phyloP scores from a whole-genome alignment of 345 rosid genomes.

The Crucihimalaya himalaica region DNA sequence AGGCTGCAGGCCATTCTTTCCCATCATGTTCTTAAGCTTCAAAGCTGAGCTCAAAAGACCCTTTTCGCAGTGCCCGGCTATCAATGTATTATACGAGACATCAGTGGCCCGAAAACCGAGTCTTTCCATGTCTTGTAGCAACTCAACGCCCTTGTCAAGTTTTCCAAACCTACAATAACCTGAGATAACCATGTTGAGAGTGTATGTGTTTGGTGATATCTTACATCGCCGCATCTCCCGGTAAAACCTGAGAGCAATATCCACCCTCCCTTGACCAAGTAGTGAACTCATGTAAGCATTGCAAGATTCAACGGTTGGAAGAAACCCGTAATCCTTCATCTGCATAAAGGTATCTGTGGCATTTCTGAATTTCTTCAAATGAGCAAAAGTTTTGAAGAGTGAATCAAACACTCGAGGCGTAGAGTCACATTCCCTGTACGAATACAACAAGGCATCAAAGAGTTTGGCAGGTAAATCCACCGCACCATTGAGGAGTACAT shows the following conservation, averaged over 20 bases:
- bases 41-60: constrained; percentile 66
- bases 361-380: constrained; percentile 65
- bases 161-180: constrained; percentile 65
- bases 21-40: constrained; percentile 64
- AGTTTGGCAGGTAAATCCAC: constrained; percentile 54
- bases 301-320: constrained; percentile 74
- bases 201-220: constrained; percentile 74
- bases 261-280: constrained; percentile 58
- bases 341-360: constrained; percentile 58
- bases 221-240: constrained; percentile 65
- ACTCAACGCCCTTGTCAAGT: constrained; percentile 60
- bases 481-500: constrained; percentile 29
- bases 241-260: constrained; percentile 62
- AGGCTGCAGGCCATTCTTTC: constrained; percentile 51
- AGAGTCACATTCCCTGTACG: constrained; percentile 74
- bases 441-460: constrained; percentile 60
- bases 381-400: constrained; percentile 67
- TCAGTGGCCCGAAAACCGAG: constrained; percentile 54
- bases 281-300: constrained; percentile 76
- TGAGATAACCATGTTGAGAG: constrained; percentile 68
- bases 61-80: constrained; percentile 63
- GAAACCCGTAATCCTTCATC: constrained; percentile 73
- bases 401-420: constrained; percentile 77
- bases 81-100: constrained; percentile 71
- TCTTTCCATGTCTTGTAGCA: constrained; percentile 57